Evolutionary conservation across 331 rosid species (phyloP).

Genomic region (Phaseolus coccineus): DNA sequence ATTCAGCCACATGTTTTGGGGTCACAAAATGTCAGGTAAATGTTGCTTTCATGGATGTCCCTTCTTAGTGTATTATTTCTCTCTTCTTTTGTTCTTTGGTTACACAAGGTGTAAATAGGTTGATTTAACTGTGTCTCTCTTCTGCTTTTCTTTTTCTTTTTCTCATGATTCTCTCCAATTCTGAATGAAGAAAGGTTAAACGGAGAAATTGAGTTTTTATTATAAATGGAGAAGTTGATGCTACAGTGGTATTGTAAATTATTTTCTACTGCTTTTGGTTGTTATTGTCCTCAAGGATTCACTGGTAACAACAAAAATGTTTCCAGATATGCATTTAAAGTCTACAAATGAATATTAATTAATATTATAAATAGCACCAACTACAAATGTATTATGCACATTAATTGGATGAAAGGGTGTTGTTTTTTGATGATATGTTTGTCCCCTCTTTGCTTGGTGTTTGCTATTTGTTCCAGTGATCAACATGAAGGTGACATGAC

Average conservation of each 20-base stretch:
- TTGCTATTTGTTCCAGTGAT: neutral
- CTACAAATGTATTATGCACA: neutral
- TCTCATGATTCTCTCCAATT: slow-evolving; percentile 25
- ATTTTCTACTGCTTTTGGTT: slow-evolving; percentile 9
- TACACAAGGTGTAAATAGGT: slow-evolving; percentile 48
- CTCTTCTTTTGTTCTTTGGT: slow-evolving; percentile 47
- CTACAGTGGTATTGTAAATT: slow-evolving; percentile 1
- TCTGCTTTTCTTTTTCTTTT: neutral
- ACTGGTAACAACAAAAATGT: neutral
- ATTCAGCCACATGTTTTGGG: slow-evolving; percentile 64
- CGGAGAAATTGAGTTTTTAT: neutral
- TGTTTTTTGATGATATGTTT: slow-evolving; percentile 5
- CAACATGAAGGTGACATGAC: slow-evolving; percentile 2
- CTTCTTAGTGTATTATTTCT: slow-evolving; percentile 43
- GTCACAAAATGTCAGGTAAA: slow-evolving; percentile 63
- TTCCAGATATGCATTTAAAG: neutral
- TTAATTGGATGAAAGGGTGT: slow-evolving; percentile 16
- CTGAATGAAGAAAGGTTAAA: slow-evolving; percentile 6
- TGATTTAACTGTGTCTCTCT: slow-evolving; percentile 24
- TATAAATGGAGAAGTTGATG: neutral
- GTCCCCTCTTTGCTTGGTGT: slow-evolving; percentile 5
- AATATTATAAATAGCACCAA: neutral
- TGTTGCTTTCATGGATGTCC: slow-evolving; percentile 65
- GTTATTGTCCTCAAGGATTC: neutral
- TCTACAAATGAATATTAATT: neutral